Percentiles rank a stretch among this genome's conserved stretches.
Conservation (phyloP, 169 alveolate genomes). For the Plasmodium yoelii region DNA sequence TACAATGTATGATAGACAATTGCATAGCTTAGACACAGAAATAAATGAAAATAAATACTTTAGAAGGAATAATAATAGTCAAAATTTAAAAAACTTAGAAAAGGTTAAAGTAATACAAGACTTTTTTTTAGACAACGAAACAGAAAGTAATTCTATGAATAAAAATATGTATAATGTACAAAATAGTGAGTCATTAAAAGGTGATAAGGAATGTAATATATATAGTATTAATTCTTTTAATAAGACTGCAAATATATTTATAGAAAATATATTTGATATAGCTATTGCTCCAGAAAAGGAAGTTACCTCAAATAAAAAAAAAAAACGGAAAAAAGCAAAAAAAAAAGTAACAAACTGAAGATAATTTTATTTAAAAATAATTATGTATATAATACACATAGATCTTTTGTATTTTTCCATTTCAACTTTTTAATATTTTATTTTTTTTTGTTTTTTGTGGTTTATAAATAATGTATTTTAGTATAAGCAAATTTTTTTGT, state of each 20-base stretch:
- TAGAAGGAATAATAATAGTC: background rate
- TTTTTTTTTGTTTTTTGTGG: slow-evolving; percentile 44
- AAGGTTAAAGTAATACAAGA: slow-evolving; percentile 17
- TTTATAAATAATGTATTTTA: slow-evolving; percentile 12
- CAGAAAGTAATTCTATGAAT: background rate
- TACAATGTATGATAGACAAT: background rate
- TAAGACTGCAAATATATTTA: background rate
- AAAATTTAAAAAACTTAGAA: slow-evolving; percentile 17
- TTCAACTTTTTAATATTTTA: slow-evolving; percentile 3
- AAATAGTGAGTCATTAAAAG: background rate
- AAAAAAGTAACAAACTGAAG: background rate
- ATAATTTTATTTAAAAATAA: background rate
- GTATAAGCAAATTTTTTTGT: slow-evolving; percentile 25
- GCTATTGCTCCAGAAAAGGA: slow-evolving; percentile 2
- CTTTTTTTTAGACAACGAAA: slow-evolving; percentile 11
- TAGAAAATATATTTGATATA: slow-evolving; percentile 40
- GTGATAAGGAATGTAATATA: background rate
- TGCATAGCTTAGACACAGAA: background rate
- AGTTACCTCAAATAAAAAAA: background rate
- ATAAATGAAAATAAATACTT: background rate
- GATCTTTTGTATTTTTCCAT: background rate
- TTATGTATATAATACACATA: background rate
- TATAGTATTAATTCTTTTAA: background rate
- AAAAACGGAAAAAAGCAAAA: background rate
- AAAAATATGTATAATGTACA: background rate